These are phyloP conservation scores for Salix exigua DNA, from an alignment of 345 rosid species.

Conservation along the genomic window DNA sequence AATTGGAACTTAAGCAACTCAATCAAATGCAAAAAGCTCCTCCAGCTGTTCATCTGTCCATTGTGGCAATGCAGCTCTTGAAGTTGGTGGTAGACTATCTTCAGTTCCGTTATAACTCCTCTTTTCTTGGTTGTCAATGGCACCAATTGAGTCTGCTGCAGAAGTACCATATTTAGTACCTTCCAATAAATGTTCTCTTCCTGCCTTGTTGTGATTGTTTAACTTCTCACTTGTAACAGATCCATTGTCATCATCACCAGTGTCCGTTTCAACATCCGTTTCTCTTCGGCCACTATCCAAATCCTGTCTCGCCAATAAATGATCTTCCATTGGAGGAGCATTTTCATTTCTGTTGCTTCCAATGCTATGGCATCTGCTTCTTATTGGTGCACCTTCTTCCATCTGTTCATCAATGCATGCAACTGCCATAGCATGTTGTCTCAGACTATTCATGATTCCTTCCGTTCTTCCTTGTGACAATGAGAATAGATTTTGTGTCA, in stretches of 20 bases:
- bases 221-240: constrained; percentile 5
- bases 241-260: neutral
- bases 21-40: constrained; percentile 63
- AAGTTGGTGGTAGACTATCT: constrained; percentile 10
- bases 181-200: constrained; percentile 9
- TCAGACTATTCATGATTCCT: constrained; percentile 43
- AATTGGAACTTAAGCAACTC: constrained; percentile 1
- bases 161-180: constrained; percentile 9
- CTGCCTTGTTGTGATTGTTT: constrained; percentile 18
- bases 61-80: constrained; percentile 41
- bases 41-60: constrained; percentile 93
- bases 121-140: constrained; percentile 2
- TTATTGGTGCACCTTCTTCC: constrained; percentile 15
- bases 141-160: neutral
- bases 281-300: constrained; percentile 12
- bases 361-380: constrained; percentile 5
- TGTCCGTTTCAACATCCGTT: constrained; percentile 3
- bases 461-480: constrained; percentile 39
- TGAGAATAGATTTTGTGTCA: constrained; percentile 17
- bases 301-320: constrained; percentile 12
- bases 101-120: neutral
- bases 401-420: constrained; percentile 14
- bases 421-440: constrained; percentile 29
- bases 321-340: constrained; percentile 24
- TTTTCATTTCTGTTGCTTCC: constrained; percentile 24